Base-by-base conservation (phyloP, 768 basidiomycete species). In the Podaxis rugospora region DNA sequence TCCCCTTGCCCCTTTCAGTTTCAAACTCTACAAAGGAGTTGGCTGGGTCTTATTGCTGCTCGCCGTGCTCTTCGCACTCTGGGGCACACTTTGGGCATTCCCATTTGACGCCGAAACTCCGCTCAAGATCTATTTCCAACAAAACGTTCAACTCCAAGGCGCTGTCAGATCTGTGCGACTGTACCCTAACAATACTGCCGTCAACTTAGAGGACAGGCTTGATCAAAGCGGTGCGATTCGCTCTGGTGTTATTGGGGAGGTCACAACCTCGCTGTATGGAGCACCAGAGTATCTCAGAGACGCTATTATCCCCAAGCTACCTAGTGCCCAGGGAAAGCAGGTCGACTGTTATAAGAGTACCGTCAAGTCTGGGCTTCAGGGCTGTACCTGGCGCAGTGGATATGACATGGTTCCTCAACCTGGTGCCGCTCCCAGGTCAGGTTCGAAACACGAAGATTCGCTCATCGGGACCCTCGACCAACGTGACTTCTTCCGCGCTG, bases 101-200 rank as follows among this genome's bases (percentile, higher is more conserved):
- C 90, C 90, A 0, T 92, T 93, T 75, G 81, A 82, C 14, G 71
- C 76, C 42, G 70, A 80, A 21, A 70, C 80, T 4, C 90, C 89
- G 0, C 72, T 92, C 66, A 91, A 90, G 64, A 72, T 91, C 0
- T 90, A 78, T 71, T 93, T 92, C 78, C 78, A 79, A 52, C 91
- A 92, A 68, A 75, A 68, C 1, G 74, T 90, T 5, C 74, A 80
- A 51, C 71, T 90, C 10, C 69, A 71, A 11, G 58, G 62, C 23
- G 66, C 74, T 32, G 59, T 66, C 25, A 69, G 68, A 28, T 54
- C 64, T 16, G 35, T 46, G 6, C 51, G 13, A 14, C 32, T 44
- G 14, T 63, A 70, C 44, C 59, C 66, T 7, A 59, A 71, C 6
- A 67, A 67, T 2, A 64, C 68, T n/a, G 63, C 62, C 11, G 63